Conservation (phyloP, 441 rosid species). For the Adansonia gregorii region DNA sequence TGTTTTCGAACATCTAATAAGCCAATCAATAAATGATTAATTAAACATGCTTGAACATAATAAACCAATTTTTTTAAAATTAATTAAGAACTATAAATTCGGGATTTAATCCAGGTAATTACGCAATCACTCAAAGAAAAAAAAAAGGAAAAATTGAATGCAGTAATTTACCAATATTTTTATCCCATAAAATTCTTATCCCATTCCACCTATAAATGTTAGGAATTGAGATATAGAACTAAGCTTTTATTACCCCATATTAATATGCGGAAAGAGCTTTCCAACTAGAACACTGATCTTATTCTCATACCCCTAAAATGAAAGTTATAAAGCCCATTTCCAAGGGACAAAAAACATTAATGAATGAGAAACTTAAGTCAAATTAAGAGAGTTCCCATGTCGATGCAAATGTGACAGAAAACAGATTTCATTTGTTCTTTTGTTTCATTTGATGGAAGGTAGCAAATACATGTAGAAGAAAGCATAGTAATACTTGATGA, state of each 20-base stretch:
- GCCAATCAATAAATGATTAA: too few relatives aligned
- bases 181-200: too few relatives aligned
- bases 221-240: too few relatives aligned
- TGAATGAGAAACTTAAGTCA: background rate
- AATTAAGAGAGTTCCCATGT: background rate
- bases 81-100: too few relatives aligned
- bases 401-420: background rate
- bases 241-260: background rate
- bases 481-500: constrained; percentile 26
- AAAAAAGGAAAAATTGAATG: too few relatives aligned
- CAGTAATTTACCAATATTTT: too few relatives aligned
- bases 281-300: background rate
- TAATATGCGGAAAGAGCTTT: background rate
- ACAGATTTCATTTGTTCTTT: background rate
- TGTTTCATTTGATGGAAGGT: background rate
- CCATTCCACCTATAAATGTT: too few relatives aligned
- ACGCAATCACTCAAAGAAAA: too few relatives aligned
- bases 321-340: background rate
- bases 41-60: too few relatives aligned
- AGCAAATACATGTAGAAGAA: background rate
- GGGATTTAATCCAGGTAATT: too few relatives aligned
- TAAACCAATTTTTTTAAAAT: too few relatives aligned
- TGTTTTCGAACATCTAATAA: too few relatives aligned
- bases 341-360: background rate
- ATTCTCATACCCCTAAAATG: background rate